Conservation (phyloP, 768 basidiomycete genomes). For the Leccinum barrowsii region DNA sequence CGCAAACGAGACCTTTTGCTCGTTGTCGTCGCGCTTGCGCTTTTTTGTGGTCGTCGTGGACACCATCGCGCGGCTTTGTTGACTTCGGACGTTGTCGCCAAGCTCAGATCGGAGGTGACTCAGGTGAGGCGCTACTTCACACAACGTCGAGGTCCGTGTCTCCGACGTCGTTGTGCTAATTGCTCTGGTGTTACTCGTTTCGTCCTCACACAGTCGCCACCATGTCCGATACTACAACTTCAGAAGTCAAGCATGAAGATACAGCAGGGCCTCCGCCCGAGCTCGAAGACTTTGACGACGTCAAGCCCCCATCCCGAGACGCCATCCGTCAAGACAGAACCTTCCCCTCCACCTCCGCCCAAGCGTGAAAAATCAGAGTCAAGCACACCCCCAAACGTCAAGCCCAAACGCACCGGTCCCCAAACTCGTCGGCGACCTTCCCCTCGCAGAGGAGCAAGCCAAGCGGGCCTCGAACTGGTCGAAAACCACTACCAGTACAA, state of each 20-base stretch:
- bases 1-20: constrained; percentile 34
- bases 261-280: constrained; percentile 6
- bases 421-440: constrained; percentile 72
- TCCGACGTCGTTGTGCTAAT: constrained; percentile 1
- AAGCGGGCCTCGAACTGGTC: constrained; percentile 64
- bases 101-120: neutral
- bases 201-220: constrained; percentile 26
- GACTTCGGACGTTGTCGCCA: constrained; percentile 9
- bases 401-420: constrained; percentile 37
- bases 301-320: constrained; percentile 26
- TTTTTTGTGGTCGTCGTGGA: constrained; percentile 38
- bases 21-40: constrained; percentile 44
- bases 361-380: constrained; percentile 34
- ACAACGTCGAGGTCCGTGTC: constrained; percentile 21
- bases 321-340: constrained; percentile 27
- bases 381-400: constrained; percentile 33
- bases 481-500: constrained; percentile 86
- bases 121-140: constrained; percentile 14
- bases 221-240: constrained; percentile 7
- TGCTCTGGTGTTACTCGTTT: constrained; percentile 19
- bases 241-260: constrained; percentile 13
- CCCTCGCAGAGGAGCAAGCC: constrained; percentile 71
- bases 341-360: constrained; percentile 28
- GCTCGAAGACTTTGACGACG: constrained; percentile 22
- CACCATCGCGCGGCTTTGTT: constrained; percentile 18